Evolutionary conservation across 306 rosid genomes (phyloP), one percentile per base, ranked within the genome.

Genomic region (Cyclanthera cordifolia): DNA sequence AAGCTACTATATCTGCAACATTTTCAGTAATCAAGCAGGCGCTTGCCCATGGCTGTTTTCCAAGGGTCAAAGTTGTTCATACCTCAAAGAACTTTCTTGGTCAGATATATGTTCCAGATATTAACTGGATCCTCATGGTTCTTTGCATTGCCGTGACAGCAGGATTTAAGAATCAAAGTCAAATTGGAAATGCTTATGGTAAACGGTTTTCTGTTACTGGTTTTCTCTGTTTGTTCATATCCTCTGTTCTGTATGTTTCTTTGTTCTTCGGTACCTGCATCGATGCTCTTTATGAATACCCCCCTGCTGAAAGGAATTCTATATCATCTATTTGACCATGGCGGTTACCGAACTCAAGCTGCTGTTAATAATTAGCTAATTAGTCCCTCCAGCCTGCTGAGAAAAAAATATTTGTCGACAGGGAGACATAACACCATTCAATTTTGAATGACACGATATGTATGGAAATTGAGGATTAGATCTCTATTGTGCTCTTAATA

Each of bases 171-270:
- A 86, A 93, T 73, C 94, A 90, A 82, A 85, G 51, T 81, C 95
- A 90, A 78, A 90, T 93, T 73, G 99, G 96, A 78, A 93, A 93
- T 83, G 99, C 99, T 49, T 87, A 84, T 75, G 99, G 96, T 89
- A 84, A 57, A 73, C 41, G 47, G 59, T 70, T 65, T 51, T 5
- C 41, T 34, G 41, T 76, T 17, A 7, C 17, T 4, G 21, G 52
- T 52, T n/a, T n/a, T n/a, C n/a, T n/a, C n/a, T n/a, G n/a, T n/a
- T 51, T 25, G 16, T 43, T 60, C 9, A n/a, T 12, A 61, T 61
- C 68, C 68, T 39, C 16, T 34, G 49, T 60, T 34, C 48, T 30
- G 45, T 34, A 34, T 8, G 48, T 59, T 59, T 17, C 25, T 8
- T 27, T n/a, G 64, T 57, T 15, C 13, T 28, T 27, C 14, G 7